These are phyloP conservation scores for Protomyces pachydermus DNA, from an alignment of 1,139 yeast genomes.

Conservation along the genomic window DNA sequence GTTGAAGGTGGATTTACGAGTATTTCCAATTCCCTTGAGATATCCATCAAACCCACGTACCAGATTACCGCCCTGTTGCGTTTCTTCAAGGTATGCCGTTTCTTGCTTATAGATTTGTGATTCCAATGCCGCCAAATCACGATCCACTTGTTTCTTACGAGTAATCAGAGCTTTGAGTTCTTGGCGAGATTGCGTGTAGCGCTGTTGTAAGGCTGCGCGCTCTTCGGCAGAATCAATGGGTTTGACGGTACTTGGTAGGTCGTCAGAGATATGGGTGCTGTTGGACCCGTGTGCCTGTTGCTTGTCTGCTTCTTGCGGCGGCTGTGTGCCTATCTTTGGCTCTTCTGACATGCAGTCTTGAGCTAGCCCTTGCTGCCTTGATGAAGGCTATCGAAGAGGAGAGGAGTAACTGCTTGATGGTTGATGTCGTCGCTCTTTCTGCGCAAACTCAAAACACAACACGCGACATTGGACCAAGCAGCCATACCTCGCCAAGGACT, in stretches of 20 bases:
- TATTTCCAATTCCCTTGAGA: constrained; percentile 45
- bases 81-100: constrained; percentile 68
- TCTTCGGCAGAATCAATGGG: constrained; percentile 5
- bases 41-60: constrained; percentile 86
- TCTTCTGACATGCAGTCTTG: not conserved
- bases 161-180: constrained; percentile 62
- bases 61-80: constrained; percentile 63
- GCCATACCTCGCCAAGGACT: not conserved
- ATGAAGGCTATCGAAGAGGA: too few species aligned
- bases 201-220: constrained; percentile 38
- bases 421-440: not conserved
- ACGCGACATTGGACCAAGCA: not conserved
- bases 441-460: not conserved
- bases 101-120: constrained; percentile 80
- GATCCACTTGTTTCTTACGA: constrained; percentile 61
- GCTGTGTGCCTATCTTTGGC: not conserved
- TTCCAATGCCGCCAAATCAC: constrained; percentile 57
- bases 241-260: not conserved
- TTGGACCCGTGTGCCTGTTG: too few species aligned
- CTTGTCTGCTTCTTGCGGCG: too few species aligned
- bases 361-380: not conserved
- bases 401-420: not conserved
- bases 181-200: constrained; percentile 64
- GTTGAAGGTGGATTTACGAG: constrained; percentile 49
- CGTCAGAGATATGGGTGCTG: not conserved